phyloP scores from a whole-genome alignment of 345 rosid genomes.

The Pugionium dolabratum region DNA sequence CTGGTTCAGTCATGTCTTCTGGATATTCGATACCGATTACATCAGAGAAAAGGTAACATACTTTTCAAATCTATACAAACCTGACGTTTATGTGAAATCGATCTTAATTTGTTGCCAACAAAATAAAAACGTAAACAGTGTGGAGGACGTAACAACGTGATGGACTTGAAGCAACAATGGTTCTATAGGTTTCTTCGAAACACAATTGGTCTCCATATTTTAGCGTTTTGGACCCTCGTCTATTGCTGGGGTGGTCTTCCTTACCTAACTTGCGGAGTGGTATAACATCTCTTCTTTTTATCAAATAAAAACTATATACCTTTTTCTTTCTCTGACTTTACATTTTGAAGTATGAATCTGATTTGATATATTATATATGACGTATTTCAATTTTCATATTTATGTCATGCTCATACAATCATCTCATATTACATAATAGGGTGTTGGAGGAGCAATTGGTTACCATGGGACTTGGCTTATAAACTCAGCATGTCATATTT shows the following conservation, averaged over 20 bases:
- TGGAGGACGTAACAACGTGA: slow-evolving; percentile 75
- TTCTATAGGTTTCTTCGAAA: background rate
- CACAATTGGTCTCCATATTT: background rate
- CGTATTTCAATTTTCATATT: too few species aligned
- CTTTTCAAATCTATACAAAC: background rate
- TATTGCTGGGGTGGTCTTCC: slow-evolving; percentile 68
- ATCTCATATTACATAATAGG: slow-evolving; percentile 40
- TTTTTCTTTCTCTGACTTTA: too few species aligned
- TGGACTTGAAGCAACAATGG: slow-evolving; percentile 34
- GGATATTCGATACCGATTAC: slow-evolving; percentile 37
- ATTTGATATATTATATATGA: too few species aligned
- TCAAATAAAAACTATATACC: too few species aligned
- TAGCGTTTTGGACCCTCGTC: slow-evolving; percentile 43
- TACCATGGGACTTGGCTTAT: slow-evolving; percentile 82
- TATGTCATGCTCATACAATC: too few species aligned
- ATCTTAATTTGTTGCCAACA: background rate
- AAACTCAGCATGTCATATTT: slow-evolving; percentile 82
- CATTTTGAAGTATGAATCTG: too few species aligned
- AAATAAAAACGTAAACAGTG: slow-evolving; percentile 11
- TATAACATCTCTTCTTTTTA: slow-evolving; percentile 31
- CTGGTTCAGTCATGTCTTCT: slow-evolving; percentile 41
- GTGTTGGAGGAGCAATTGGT: slow-evolving; percentile 57
- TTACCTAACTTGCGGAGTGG: slow-evolving; percentile 90
- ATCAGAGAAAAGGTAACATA: slow-evolving; percentile 34
- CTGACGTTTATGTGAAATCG: background rate